Conservation (phyloP, 805 yeast species). For the Metschnikowia orientalis region DNA sequence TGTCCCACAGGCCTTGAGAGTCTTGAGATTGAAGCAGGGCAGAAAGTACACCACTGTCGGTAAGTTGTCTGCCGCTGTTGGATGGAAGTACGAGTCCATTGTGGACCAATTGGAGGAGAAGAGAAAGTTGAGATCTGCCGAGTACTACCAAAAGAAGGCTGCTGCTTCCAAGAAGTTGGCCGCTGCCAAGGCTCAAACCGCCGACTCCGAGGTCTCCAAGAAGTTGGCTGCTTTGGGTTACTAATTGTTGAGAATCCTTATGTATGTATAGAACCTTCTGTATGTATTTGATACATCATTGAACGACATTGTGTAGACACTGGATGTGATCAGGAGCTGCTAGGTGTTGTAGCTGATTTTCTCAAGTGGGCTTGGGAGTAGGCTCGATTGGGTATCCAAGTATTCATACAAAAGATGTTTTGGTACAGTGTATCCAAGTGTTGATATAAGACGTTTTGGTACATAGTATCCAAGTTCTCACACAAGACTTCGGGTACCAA, state of each 20-base stretch:
- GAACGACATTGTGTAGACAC: too few relatives aligned
- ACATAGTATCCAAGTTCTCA: too few relatives aligned
- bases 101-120: conserved; percentile 98
- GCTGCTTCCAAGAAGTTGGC: conserved; percentile 90
- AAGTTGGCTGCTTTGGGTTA: conserved; percentile 96
- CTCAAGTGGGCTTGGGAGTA: too few relatives aligned
- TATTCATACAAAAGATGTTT: too few relatives aligned
- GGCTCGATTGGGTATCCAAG: too few relatives aligned
- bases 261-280: conserved; percentile 15
- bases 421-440: too few relatives aligned
- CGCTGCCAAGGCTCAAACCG: conserved; percentile 82
- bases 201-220: conserved; percentile 86
- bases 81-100: conserved; percentile 99
- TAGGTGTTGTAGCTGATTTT: too few relatives aligned
- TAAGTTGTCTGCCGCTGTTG: conserved; percentile 92
- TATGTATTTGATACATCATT: conserved; percentile 17
- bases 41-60: conserved; percentile 99
- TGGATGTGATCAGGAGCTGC: too few relatives aligned
- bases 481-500: too few relatives aligned
- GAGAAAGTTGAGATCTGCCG: conserved; percentile 98
- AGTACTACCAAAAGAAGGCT: conserved; percentile 97
- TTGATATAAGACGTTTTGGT: too few relatives aligned
- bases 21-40: conserved; percentile 98
- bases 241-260: conserved; percentile 44
- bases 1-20: conserved; percentile 99